Base-by-base conservation (phyloP, 2,329 filamentous ascomycete species). In the Talaromyces sp. region DNA sequence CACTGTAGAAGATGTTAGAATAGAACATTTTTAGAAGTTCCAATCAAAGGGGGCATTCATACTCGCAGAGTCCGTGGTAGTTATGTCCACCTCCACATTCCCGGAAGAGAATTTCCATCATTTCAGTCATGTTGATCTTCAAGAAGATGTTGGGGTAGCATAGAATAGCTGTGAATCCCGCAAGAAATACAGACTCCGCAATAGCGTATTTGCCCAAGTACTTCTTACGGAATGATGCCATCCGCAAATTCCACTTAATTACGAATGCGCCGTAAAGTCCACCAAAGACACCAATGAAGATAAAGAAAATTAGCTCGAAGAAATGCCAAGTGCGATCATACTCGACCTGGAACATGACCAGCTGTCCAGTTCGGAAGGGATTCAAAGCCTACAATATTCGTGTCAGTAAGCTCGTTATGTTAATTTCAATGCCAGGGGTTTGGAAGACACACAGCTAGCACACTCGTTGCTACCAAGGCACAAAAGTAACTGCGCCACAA, bases 401-500 rank as follows among this genome's bases (percentile, higher is more conserved):
- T 52, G 59, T 37, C 54, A 51, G 33, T 14, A 33, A 24, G n/a
- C n/a, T 17, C 13, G 24, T 27, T 9, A 27, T 27, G 24, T 27
- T 46, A 56, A 43, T 52, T 40, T 14, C 40, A 36, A 24, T n/a
- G 9, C 36, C 13, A 32, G 19, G 22, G 22, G 47, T 43, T 19
- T 6, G 6, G 16, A 13, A 17, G 30, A 72, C 79, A 54, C 77
- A 83, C 80, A 22, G 94, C 88, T 35, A 99, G 77, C 14, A 96
- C 91, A 45, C 91, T 91, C 1, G 94, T 97, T 4, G 92, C 94
- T 4, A 99, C 93, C 59, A 99, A 77, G 27, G 94, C 94, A 73
- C 94, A 99, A 71, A 99, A 97, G 71, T 97, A 99, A 70, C 91
- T 97, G 63, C 94, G 84, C 94, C 94, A 97, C 75, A 99, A 85